Evolutionary conservation across 495 filamentous ascomycete species (phyloP).

Genomic region (Evansstolkia leycettana): DNA sequence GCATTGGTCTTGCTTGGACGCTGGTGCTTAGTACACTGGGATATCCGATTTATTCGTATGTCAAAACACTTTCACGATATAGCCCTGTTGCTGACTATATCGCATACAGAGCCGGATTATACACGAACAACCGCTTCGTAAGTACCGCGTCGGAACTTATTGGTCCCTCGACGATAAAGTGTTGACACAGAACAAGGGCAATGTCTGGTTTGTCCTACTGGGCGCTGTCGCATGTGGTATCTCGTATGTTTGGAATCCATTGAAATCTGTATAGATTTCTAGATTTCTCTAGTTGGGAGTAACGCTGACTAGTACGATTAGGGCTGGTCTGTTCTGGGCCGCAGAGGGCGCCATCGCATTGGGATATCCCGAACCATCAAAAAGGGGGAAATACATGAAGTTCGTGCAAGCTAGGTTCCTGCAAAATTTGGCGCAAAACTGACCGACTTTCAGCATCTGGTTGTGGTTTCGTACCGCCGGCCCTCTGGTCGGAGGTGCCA

Average conservation of each 20-base stretch:
- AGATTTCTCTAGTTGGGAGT: neutral
- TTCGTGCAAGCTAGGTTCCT: neutral
- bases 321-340: slow-evolving; percentile 52
- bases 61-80: neutral
- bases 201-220: slow-evolving; percentile 50
- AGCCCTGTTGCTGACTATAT: neutral
- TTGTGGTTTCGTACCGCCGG: slow-evolving; percentile 45
- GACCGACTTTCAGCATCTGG: slow-evolving; percentile 32
- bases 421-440: neutral
- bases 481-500: slow-evolving; percentile 48
- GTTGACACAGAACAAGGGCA: slow-evolving; percentile 22
- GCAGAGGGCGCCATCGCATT: slow-evolving; percentile 53
- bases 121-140: slow-evolving; percentile 51
- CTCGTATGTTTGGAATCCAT: slow-evolving; percentile 26
- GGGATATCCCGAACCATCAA: slow-evolving; percentile 47
- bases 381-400: slow-evolving; percentile 42
- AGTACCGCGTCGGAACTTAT: neutral
- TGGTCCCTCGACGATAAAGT: neutral
- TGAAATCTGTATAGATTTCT: too few relatives aligned
- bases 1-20: slow-evolving; percentile 48
- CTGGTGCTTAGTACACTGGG: slow-evolving; percentile 43
- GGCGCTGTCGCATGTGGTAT: slow-evolving; percentile 52
- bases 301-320: slow-evolving; percentile 1
- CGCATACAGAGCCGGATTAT: slow-evolving; percentile 37
- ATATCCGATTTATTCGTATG: slow-evolving; percentile 27